These are phyloP conservation scores for Stemphylium lycopersici DNA, from an alignment of 2,329 filamentous ascomycete species.

Conservation along the genomic window DNA sequence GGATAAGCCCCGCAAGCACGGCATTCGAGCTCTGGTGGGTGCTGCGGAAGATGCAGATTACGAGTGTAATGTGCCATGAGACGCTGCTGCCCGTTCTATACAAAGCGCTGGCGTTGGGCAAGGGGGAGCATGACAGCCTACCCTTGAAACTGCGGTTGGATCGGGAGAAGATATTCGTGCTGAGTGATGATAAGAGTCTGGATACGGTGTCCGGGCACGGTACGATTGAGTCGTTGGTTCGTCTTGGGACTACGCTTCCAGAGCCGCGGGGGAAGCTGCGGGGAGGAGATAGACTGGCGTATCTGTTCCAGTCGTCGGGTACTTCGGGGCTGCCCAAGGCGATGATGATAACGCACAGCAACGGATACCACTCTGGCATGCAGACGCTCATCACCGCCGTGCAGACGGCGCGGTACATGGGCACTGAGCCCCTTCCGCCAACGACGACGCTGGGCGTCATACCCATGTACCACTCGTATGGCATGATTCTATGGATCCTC, in stretches of 20 bases:
- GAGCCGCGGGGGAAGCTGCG: constrained; percentile 28
- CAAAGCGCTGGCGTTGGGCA: constrained; percentile 34
- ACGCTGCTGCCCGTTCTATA: constrained; percentile 31
- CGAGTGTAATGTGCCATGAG: constrained; percentile 37
- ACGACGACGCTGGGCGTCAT: constrained; percentile 30
- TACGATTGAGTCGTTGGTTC: constrained; percentile 35
- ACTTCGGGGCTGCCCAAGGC: constrained; percentile 43
- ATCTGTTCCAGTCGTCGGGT: constrained; percentile 39
- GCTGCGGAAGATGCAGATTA: constrained; percentile 41
- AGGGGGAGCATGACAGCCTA: constrained; percentile 28
- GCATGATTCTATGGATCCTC: constrained; percentile 41
- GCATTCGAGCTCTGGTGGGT: constrained; percentile 42
- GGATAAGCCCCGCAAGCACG: constrained; percentile 41
- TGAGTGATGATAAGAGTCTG: constrained; percentile 29
- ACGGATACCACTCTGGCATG: constrained; percentile 34
- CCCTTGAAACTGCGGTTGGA: constrained; percentile 31
- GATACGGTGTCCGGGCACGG: constrained; percentile 26
- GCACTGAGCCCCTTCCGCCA: constrained; percentile 30
- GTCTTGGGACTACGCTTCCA: constrained; percentile 21
- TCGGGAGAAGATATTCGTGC: constrained; percentile 31
- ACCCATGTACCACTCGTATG: constrained; percentile 43
- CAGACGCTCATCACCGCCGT: constrained; percentile 33
- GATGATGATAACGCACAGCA: constrained; percentile 43
- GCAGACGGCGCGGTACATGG: constrained; percentile 28
- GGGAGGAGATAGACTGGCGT: constrained; percentile 35